These are phyloP conservation scores for Magnolia kwangsiensis DNA, from an alignment of 164 flowering plant species.

Conservation along the genomic window DNA sequence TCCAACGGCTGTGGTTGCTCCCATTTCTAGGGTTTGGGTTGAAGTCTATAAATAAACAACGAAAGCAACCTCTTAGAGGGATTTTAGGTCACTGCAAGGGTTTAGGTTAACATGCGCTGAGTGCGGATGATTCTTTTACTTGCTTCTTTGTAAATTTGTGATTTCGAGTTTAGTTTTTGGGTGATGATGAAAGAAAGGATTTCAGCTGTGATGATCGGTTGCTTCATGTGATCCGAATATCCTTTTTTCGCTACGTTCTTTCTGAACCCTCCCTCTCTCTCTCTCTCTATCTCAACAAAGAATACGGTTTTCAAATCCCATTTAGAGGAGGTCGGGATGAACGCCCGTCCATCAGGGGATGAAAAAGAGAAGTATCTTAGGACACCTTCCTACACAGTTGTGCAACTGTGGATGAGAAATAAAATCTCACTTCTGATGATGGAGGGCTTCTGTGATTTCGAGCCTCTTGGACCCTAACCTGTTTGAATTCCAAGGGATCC, in stretches of 20 bases:
- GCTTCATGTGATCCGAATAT: conserved; percentile 15
- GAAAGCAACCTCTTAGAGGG: no score
- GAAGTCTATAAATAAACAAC: no score
- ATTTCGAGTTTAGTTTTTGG: neutral
- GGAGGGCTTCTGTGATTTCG: neutral
- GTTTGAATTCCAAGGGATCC: neutral
- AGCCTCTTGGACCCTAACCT: neutral
- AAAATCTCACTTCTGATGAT: conserved; percentile 29
- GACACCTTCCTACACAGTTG: conserved; percentile 45
- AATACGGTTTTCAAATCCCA: neutral
- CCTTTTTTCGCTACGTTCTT: conserved; percentile 38
- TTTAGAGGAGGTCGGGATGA: neutral
- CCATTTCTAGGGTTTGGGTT: no score
- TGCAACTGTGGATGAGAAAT: conserved; percentile 32
- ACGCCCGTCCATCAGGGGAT: conserved; percentile 22
- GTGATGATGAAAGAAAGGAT: conserved; percentile 25
- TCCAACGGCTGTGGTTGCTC: no score
- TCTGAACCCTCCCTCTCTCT: conserved; percentile 24
- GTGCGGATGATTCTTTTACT: neutral
- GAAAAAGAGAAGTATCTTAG: conserved; percentile 34
- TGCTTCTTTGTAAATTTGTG: neutral
- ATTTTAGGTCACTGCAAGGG: no score
- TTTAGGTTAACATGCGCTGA: neutral
- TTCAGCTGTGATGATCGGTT: conserved; percentile 19
- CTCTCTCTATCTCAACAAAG: neutral